Conservation (phyloP, 108 stramenopile genomes). For the Cylindrotheca fusiformis region DNA sequence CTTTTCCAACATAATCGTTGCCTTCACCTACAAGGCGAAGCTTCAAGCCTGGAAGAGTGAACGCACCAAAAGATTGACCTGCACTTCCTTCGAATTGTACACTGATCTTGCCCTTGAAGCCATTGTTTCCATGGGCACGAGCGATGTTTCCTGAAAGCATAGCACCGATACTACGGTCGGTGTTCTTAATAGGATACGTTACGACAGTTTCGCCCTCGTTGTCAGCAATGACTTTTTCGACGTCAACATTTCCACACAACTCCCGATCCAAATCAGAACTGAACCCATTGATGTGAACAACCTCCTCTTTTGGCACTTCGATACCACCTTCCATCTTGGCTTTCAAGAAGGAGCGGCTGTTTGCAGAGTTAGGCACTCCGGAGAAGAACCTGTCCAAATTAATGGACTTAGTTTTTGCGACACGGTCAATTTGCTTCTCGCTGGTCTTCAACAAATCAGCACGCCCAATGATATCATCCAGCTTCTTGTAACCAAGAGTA, state of each 20-base stretch:
- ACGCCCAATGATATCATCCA: slow-evolving; percentile 93
- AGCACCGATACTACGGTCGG: slow-evolving; percentile 83
- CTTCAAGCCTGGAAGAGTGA: slow-evolving; percentile 81
- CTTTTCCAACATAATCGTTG: slow-evolving; percentile 98
- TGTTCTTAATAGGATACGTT: slow-evolving; percentile 76
- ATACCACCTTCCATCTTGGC: slow-evolving; percentile 65
- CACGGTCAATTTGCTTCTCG: slow-evolving; percentile 52
- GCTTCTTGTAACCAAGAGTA: slow-evolving; percentile 86
- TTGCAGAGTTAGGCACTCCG: slow-evolving; percentile 59
- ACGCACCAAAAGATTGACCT: slow-evolving; percentile 94
- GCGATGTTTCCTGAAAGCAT: slow-evolving; percentile 92
- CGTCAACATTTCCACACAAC: slow-evolving; percentile 54
- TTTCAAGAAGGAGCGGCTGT: slow-evolving; percentile 70
- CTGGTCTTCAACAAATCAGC: slow-evolving; percentile 82
- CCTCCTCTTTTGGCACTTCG: slow-evolving; percentile 51
- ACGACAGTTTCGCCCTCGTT: slow-evolving; percentile 65
- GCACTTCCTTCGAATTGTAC: slow-evolving; percentile 91
- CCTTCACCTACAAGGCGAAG: slow-evolving; percentile 92
- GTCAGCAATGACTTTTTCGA: slow-evolving; percentile 70
- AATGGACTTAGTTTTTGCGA: slow-evolving; percentile 74
- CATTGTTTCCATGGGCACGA: slow-evolving; percentile 83
- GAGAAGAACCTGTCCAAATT: slow-evolving; percentile 72
- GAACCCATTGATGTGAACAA: slow-evolving; percentile 80
- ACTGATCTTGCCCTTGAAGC: slow-evolving; percentile 85
- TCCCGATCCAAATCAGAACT: slow-evolving; percentile 86